Conservation (phyloP, 306 rosid genomes). For the Abrus pulchellus region DNA sequence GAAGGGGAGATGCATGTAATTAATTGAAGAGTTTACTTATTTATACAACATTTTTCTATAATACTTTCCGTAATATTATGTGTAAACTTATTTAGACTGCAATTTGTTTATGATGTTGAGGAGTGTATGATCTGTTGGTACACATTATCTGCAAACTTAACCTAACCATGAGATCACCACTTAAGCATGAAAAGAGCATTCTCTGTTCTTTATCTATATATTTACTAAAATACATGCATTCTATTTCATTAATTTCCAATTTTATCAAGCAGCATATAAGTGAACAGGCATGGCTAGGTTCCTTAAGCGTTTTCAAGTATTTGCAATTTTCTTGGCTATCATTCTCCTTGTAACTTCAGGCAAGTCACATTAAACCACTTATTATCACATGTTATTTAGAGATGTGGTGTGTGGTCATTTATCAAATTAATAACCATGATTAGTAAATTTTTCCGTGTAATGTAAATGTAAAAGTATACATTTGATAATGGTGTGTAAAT, state of each 20-base stretch:
- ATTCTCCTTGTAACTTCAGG: conserved; percentile 47
- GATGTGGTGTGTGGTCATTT: not conserved
- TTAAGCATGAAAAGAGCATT: conserved; percentile 36
- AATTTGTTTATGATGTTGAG: no score
- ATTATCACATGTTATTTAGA: not conserved
- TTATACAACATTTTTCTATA: no score
- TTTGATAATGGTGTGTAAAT: not conserved
- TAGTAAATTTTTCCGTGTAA: not conserved
- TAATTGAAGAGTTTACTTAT: no score
- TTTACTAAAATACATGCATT: not conserved
- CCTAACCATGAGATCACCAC: conserved; percentile 51
- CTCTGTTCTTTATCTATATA: not conserved
- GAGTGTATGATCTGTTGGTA: not conserved
- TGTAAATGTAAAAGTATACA: not conserved
- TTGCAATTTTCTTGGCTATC: conserved; percentile 45
- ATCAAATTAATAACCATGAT: not conserved
- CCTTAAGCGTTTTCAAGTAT: conserved; percentile 35
- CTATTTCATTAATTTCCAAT: not conserved
- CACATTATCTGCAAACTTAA: conserved; percentile 37
- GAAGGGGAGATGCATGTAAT: no score
- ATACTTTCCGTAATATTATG: no score
- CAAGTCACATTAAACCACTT: conserved; percentile 21
- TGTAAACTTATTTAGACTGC: no score
- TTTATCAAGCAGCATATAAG: not conserved
- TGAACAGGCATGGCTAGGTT: conserved; percentile 37